A percentile compares a stretch with the other conserved stretches of the same genome.
phyloP scores from a whole-genome alignment of 371 early-diverging fungal species.

The Batrachochytrium dendrobatidis region DNA sequence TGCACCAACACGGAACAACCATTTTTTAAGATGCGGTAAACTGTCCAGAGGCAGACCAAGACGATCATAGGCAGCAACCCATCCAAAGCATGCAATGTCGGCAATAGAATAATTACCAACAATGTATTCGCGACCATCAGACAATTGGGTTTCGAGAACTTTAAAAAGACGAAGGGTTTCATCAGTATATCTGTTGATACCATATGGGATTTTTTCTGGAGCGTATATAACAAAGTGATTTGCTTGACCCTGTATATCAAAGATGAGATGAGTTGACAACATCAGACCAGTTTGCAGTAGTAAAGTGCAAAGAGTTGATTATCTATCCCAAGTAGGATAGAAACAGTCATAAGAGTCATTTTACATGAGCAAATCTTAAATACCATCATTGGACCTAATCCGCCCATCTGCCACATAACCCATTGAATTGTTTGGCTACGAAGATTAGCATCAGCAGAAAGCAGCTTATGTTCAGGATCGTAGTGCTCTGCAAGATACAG shows the following conservation, averaged over 20 bases:
- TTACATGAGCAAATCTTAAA: neutral
- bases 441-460: slow-evolving; percentile 34
- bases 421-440: slow-evolving; percentile 41
- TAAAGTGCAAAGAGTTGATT: neutral
- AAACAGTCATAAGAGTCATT: neutral
- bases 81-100: slow-evolving; percentile 27
- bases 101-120: slow-evolving; percentile 30
- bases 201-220: slow-evolving; percentile 43
- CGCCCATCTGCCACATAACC: slow-evolving; percentile 46
- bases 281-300: too few species aligned
- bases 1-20: slow-evolving; percentile 18
- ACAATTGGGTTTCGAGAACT: slow-evolving; percentile 24
- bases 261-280: neutral
- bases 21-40: slow-evolving; percentile 20
- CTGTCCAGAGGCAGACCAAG: slow-evolving; percentile 17
- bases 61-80: slow-evolving; percentile 25
- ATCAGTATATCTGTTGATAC: slow-evolving; percentile 38
- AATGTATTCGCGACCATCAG: slow-evolving; percentile 27
- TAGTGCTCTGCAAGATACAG: slow-evolving; percentile 46
- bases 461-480: slow-evolving; percentile 37
- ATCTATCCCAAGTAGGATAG: neutral
- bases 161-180: slow-evolving; percentile 35
- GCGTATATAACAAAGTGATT: slow-evolving; percentile 40
- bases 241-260: slow-evolving; percentile 33
- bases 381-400: slow-evolving; percentile 33